A percentile compares a stretch with the other conserved stretches of the same genome.
Conservation (phyloP, 306 rosid species). For the Psophocarpus tetragonolobus region DNA sequence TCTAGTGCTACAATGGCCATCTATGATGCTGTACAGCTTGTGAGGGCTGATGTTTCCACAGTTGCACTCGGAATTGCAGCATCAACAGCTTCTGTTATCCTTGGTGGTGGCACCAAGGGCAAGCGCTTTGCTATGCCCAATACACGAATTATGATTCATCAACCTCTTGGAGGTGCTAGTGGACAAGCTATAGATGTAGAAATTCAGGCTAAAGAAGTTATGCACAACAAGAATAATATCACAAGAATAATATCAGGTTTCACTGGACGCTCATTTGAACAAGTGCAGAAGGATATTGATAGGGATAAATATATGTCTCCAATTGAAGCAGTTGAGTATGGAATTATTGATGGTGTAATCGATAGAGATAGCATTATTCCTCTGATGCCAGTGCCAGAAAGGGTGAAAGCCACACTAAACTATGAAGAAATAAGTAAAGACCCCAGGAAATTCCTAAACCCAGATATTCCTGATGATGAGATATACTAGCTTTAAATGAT, state of each 20-base stretch:
- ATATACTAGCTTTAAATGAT: conserved; percentile 54
- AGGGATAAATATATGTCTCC: conserved; percentile 93
- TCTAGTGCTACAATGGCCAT: conserved; percentile 93
- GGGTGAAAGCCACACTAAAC: conserved; percentile 52
- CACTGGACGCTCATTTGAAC: conserved; percentile 83
- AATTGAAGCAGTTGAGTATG: conserved; percentile 95
- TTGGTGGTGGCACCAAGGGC: conserved; percentile 94
- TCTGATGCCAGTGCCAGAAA: conserved; percentile 80
- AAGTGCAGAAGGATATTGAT: conserved; percentile 84
- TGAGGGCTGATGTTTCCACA: conserved; percentile 96
- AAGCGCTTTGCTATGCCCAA: conserved; percentile 98
- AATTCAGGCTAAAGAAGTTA: conserved; percentile 87
- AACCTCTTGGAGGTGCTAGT: conserved; percentile 97
- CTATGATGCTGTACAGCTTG: conserved; percentile 86
- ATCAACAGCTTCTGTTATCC: conserved; percentile 90
- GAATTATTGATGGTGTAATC: conserved; percentile 84
- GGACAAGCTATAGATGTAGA: conserved; percentile 97
- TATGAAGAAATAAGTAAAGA: conserved; percentile 63
- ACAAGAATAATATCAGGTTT: conserved; percentile 65
- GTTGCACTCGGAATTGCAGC: conserved; percentile 91
- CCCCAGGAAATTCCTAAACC: conserved; percentile 65
- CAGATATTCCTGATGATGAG: conserved; percentile 87
- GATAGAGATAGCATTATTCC: conserved; percentile 81
- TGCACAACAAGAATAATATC: conserved; percentile 74
- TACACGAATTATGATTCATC: conserved; percentile 89